These are phyloP conservation scores for Aegilops tauschii DNA, from an alignment of 176 grass and related monocot genomes.

Conservation along the genomic window DNA sequence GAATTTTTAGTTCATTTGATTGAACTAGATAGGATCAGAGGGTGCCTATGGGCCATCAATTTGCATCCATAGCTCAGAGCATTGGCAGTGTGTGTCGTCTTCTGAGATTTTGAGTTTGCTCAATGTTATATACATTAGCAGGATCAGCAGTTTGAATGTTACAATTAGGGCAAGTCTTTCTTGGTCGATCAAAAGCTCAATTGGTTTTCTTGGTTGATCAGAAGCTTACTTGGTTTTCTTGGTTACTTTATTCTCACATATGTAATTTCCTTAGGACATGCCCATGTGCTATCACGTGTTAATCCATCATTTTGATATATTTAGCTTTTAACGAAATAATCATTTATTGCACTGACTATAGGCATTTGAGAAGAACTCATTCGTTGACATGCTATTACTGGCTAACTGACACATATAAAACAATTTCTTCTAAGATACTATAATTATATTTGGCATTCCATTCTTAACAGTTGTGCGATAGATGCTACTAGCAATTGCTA, in stretches of 20 bases:
- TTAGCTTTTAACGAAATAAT: background rate
- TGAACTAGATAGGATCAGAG: background rate
- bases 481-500: background rate
- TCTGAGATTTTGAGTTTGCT: background rate
- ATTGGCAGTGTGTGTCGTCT: background rate
- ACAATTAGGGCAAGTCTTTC: background rate
- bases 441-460: background rate
- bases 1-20: background rate
- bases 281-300: background rate
- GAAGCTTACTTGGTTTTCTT: background rate
- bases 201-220: background rate
- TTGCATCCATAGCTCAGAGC: background rate
- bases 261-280: background rate
- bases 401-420: background rate
- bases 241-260: background rate
- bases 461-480: background rate
- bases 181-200: background rate
- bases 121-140: background rate
- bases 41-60: background rate
- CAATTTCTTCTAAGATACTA: background rate
- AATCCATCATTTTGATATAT: background rate
- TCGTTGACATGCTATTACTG: background rate
- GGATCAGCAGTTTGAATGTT: background rate
- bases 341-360: background rate
- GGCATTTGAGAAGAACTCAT: background rate